phyloP scores from a whole-genome alignment of 169 alveolate genomes.

The Plasmodium billcollinsi region DNA sequence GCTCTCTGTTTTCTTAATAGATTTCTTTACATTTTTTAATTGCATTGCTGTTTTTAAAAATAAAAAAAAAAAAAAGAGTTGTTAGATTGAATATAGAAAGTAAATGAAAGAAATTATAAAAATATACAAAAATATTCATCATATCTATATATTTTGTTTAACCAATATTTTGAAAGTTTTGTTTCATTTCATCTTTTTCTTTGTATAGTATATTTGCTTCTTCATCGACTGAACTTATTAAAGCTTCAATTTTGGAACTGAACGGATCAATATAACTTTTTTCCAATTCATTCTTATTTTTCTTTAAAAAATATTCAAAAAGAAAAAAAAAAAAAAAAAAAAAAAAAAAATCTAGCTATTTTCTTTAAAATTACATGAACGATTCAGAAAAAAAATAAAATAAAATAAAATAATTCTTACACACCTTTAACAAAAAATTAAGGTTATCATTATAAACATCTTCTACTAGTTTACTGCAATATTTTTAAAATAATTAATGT shows the following conservation, averaged over 20 bases:
- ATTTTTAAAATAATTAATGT: too few species aligned
- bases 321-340: constrained; percentile 16
- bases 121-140: too few species aligned
- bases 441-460: constrained; percentile 72
- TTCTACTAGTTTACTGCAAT: constrained; percentile 58
- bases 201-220: constrained; percentile 21
- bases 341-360: constrained; percentile 3
- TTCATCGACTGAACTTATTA: constrained; percentile 45
- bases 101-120: not conserved
- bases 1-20: constrained; percentile 53
- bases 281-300: constrained; percentile 62
- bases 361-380: not conserved
- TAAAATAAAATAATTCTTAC: too few species aligned
- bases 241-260: constrained; percentile 49
- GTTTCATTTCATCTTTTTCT: constrained; percentile 69
- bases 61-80: not conserved
- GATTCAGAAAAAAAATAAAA: not conserved
- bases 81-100: not conserved
- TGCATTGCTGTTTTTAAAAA: constrained; percentile 38
- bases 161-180: constrained; percentile 68
- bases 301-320: constrained; percentile 23
- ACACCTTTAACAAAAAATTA: constrained; percentile 44
- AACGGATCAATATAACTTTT: constrained; percentile 41
- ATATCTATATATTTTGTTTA: not conserved
- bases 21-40: constrained; percentile 63